Evolutionary conservation across 192 early-diverging fungal species (phyloP).

Genomic region (Backusella luteola): DNA sequence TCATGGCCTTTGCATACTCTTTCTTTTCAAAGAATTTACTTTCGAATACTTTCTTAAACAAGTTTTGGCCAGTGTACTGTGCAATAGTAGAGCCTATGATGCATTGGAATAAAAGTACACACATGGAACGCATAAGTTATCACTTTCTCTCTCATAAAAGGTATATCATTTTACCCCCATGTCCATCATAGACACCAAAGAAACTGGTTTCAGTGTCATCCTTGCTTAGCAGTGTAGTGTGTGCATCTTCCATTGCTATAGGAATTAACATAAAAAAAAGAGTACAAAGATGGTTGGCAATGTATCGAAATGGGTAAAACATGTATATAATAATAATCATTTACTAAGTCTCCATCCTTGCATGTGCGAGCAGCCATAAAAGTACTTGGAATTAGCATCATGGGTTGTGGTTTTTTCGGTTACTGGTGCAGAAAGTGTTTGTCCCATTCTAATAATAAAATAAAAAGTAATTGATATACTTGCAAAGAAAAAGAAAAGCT

Average conservation of each 20-base stretch:
- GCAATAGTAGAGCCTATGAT: constrained; percentile 71
- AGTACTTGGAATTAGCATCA: constrained; percentile 73
- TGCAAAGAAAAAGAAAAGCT: background rate
- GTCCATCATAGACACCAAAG: constrained; percentile 97
- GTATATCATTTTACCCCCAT: constrained; percentile 66
- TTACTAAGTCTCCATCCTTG: constrained; percentile 96
- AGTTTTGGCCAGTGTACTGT: constrained; percentile 75
- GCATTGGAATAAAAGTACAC: background rate
- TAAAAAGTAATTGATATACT: background rate
- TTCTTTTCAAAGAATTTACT: constrained; percentile 66
- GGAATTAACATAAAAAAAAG: background rate
- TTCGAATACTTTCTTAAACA: constrained; percentile 73
- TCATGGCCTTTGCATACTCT: constrained; percentile 77
- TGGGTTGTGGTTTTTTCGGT: constrained; percentile 81
- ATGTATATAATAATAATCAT: background rate
- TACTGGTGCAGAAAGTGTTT: constrained; percentile 93
- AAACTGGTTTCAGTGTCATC: constrained; percentile 69
- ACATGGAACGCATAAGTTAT: background rate
- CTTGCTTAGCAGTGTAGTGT: constrained; percentile 81
- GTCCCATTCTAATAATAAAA: constrained; percentile 71
- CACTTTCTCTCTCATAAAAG: background rate
- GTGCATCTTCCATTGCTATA: constrained; percentile 96
- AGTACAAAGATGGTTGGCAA: background rate
- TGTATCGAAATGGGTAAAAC: background rate
- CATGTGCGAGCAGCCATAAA: constrained; percentile 90